phyloP scores from a whole-genome alignment of 768 basidiomycete genomes.

The Pisolithus sp. region DNA sequence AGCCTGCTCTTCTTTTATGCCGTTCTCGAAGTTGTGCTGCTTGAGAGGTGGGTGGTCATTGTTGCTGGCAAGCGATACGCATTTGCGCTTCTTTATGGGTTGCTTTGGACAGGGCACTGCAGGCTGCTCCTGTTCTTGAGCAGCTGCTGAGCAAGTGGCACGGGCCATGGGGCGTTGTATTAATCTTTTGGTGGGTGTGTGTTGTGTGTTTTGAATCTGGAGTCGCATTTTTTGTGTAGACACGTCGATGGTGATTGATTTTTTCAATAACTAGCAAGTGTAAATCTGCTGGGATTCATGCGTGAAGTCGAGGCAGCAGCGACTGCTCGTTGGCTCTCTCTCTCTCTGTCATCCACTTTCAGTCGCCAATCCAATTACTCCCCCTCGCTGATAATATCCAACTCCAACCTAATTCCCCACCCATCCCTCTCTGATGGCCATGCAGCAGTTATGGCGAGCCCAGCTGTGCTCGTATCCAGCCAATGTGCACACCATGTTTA shows the following conservation, averaged over 20 bases:
- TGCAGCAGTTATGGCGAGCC: conserved; percentile 38
- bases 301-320: neutral
- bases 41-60: conserved; percentile 48
- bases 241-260: too few relatives aligned
- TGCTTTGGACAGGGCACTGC: conserved; percentile 21
- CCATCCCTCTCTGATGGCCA: conserved; percentile 11
- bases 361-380: conserved; percentile 8
- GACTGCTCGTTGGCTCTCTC: neutral
- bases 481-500: conserved; percentile 69
- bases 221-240: neutral
- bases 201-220: conserved; percentile 12
- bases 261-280: too few relatives aligned
- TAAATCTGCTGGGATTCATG: neutral
- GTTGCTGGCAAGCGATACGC: conserved; percentile 37
- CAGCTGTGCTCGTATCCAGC: conserved; percentile 52
- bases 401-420: conserved; percentile 17
- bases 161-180: conserved; percentile 50
- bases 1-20: conserved; percentile 28
- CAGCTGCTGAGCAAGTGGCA: conserved; percentile 62
- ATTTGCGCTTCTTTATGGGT: conserved; percentile 63
- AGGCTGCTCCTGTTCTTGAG: conserved; percentile 32
- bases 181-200: neutral
- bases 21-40: conserved; percentile 36
- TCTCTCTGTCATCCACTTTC: neutral
- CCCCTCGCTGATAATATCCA: conserved; percentile 17